Base-by-base conservation (phyloP, 768 basidiomycete genomes). In the Calocybe indica region DNA sequence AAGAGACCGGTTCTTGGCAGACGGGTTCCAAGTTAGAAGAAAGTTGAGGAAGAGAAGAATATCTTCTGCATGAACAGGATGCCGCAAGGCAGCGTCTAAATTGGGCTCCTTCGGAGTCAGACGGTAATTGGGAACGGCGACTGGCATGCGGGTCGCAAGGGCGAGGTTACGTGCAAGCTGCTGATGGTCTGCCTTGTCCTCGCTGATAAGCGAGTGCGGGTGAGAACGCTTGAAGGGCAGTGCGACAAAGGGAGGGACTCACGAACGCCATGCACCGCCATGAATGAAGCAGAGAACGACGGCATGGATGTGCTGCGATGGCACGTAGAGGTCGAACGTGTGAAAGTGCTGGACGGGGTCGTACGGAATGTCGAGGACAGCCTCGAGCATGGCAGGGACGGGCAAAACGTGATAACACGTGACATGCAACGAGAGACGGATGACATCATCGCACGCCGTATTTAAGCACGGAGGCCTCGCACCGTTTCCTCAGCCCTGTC, bases 251-350 rank as follows among this genome's bases (percentile, higher is more conserved):
- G 35, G 41, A 51, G 47, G 2, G 32, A 52, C 84, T 70, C 59
- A 88, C 88, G 79, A 62, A 56, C 80, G 70, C 90, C 90, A 92
- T 15, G 89, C 90, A 32, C 90, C 90, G 30, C 90, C 90, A 55
- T 90, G 90, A 29, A 91, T 67, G 56, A 89, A 91, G 35, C 5
- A 39, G 49, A 48, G 32, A 40, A 33, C 22, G 40, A 7, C 22
- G 22, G 22, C 22, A 40, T 14, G 44, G 42, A 34, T 13, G 14
- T 28, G 35, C 30, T 45, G 15, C 36, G 51, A 48, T 12, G 75
- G 68, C 31, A 71, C 43, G 65, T 80, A 78, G 1, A 82, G 44
- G 58, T 89, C 86, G 52, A 87, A 62, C 7, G 58, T 43, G 55
- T 73, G 67, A 15, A 50, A 49, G 13, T 36, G 49, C 34, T 55